Evolutionary conservation across 2,329 filamentous ascomycete species (phyloP), one percentile per base, ranked within the genome.

Genomic region (Ustulina deusta): DNA sequence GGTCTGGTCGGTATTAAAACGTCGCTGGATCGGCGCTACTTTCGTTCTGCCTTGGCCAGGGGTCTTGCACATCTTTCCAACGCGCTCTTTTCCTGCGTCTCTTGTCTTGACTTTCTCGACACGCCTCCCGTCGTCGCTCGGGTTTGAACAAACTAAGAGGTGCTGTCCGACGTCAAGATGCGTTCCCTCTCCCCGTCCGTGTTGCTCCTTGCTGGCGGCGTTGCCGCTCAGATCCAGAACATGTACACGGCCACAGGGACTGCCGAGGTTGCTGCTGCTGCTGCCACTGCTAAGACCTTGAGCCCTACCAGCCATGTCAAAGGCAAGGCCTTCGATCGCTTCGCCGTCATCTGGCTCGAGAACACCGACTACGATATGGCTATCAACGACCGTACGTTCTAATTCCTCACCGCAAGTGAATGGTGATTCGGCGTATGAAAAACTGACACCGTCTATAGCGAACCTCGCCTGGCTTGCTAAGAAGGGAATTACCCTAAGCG

Each of bases 301-400:
- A 88, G 87, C 68, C 88, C 89, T 1, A 88, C 85, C 36, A 89
- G 85, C 77, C 77, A 88, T 74, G 88, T 94, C 59, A 85, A 88
- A 76, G 93, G 93, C 69, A 88, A 90, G 76, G 88, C 85, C 0
- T 94, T 94, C 76, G 86, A 93, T 76, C 88, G 92, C 17, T 87
- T 92, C 69, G 88, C 89, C 63, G 86, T 89, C 65, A 89, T 94
- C 78, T 94, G 90, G 89, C 84, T 93, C 55, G 92, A 94, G 82
- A 94, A 94, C 77, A 92, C 89, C 56, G 85, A 90, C 78, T 94
- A 87, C 71, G 84, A 87, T 60, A 86, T 89, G 74, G 88, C 91
- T 1, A 82, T 82, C 42, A 86, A 84, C 17, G 90, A 94, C 77
- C 84, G 86, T 87, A 75, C 75, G 85, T 81, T 25, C n/a, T n/a